Evolutionary conservation across 495 filamentous ascomycete genomes (phyloP).

Genomic region (Apodospora peruviana): DNA sequence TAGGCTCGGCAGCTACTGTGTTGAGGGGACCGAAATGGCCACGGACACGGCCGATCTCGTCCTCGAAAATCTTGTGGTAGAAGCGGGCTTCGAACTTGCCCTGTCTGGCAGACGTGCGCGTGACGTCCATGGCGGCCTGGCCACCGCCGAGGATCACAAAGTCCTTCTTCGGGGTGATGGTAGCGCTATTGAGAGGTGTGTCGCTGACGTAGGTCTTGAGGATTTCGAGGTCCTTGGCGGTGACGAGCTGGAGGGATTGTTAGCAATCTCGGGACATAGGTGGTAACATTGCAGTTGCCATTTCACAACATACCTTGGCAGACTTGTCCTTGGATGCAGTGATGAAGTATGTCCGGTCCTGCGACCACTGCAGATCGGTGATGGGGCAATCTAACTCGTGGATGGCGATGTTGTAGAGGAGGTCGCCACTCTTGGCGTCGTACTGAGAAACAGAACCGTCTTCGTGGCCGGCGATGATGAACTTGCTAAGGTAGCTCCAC

Average conservation of each 20-base stretch:
- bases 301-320: conserved; percentile 60
- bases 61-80: conserved; percentile 98
- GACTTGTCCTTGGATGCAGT: conserved; percentile 97
- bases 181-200: conserved; percentile 93
- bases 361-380: conserved; percentile 90
- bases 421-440: conserved; percentile 87
- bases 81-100: conserved; percentile 98
- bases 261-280: conserved; percentile 4
- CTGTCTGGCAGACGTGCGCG: conserved; percentile 86
- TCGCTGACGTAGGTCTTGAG: conserved; percentile 89
- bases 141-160: conserved; percentile 96
- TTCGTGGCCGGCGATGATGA: conserved; percentile 96
- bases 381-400: conserved; percentile 82
- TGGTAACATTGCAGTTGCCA: no score
- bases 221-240: conserved; percentile 75
- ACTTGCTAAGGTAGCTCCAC: conserved; percentile 86
- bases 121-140: conserved; percentile 98
- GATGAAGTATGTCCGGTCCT: conserved; percentile 94
- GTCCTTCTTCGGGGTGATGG: conserved; percentile 89
- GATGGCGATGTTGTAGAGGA: conserved; percentile 67
- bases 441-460: conserved; percentile 92
- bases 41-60: conserved; percentile 93
- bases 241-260: conserved; percentile 55
- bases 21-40: conserved; percentile 93
- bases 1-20: conserved; percentile 78